Evolutionary conservation across 2,329 filamentous ascomycete genomes (phyloP).

Genomic region (Exophiala lecanii-corni): DNA sequence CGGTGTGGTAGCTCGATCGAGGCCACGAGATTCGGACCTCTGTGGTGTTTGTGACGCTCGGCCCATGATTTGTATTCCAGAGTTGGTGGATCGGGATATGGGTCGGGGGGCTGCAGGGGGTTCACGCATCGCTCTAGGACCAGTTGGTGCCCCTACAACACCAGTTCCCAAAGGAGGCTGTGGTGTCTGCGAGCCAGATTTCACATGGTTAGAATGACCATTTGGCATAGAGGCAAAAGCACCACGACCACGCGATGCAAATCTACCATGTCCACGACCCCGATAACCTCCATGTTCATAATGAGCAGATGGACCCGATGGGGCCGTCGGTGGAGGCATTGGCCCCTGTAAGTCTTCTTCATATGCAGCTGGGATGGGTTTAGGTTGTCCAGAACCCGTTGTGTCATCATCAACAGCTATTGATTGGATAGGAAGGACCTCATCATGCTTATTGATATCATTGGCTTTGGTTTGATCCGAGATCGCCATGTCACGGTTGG

Average conservation of each 20-base stretch:
- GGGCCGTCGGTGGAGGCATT: constrained; percentile 29
- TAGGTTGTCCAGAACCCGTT: constrained; percentile 18
- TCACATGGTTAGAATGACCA: constrained; percentile 27
- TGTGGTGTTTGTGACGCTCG: constrained; percentile 20
- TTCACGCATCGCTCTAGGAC: constrained; percentile 82
- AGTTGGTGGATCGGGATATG: constrained; percentile 15
- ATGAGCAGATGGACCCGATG: constrained; percentile 31
- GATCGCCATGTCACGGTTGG: constrained; percentile 7
- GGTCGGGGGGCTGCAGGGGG: constrained; percentile 18
- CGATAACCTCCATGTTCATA: constrained; percentile 23
- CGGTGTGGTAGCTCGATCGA: constrained; percentile 12
- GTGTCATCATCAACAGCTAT: constrained; percentile 5
- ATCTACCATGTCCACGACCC: constrained; percentile 41
- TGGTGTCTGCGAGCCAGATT: constrained; percentile 25
- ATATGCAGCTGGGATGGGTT: constrained; percentile 26
- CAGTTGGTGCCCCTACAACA: constrained; percentile 72
- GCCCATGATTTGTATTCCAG: constrained; percentile 27
- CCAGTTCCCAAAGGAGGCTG: constrained; percentile 49
- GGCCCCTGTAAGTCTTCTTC: constrained; percentile 24
- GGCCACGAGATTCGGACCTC: constrained; percentile 21
- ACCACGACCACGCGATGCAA: constrained; percentile 37
- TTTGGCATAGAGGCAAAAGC: constrained; percentile 28
- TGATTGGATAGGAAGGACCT: constrained; percentile 1
- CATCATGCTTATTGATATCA: constrained; percentile 2
- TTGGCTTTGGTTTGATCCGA: constrained; percentile 3